Base-by-base conservation (phyloP, 306 rosid genomes). In the Delonix regia region DNA sequence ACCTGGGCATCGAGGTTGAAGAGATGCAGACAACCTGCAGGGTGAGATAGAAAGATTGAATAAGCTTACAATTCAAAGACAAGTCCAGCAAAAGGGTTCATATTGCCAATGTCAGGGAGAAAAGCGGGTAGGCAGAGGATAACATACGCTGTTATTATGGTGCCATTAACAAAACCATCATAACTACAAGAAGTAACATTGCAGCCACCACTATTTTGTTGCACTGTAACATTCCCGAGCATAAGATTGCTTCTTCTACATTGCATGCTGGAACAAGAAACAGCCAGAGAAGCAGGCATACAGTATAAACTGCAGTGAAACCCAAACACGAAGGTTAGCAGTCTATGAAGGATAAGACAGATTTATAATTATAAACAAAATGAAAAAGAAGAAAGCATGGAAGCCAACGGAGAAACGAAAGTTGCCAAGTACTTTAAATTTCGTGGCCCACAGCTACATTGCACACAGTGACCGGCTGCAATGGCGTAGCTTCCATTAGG, bases 1-100 rank as follows among this genome's bases (percentile, higher is more conserved):
- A 96, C 99, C 99, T 44, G 99, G 99, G 83, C 99, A 96, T 81
- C 92, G 92, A 76, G 99, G 97, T 83, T 89, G 98, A 69, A 96
- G 97, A 73, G 88, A 88, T 3, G 93, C 33, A 21, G 96, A 86
- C 79, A 93, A 82, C 88, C 99, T 96, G 92, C 80, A 82, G 42
- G 30, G 57, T 30, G 59, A 44, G 28, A 53, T 63, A 75, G 49
- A 30, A 47, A 75, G 19, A 75, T 15, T 13, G 57, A 86, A 81
- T 71, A 33, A 83, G 69, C 66, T 62, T 67, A 76, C 39, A 21
- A 65, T 42, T 27, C 61, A 60, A 33, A 53, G 12, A 30, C 9
- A 49, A 44, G 25, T 48, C 7, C 64, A 73, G 18, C 33, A 44
- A 51, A 59, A 59, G 15, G 52, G 30, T 69, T 13, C 57, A 64